These are phyloP conservation scores for Glycine latifolia DNA, from an alignment of 306 rosid species.

Conservation along the genomic window DNA sequence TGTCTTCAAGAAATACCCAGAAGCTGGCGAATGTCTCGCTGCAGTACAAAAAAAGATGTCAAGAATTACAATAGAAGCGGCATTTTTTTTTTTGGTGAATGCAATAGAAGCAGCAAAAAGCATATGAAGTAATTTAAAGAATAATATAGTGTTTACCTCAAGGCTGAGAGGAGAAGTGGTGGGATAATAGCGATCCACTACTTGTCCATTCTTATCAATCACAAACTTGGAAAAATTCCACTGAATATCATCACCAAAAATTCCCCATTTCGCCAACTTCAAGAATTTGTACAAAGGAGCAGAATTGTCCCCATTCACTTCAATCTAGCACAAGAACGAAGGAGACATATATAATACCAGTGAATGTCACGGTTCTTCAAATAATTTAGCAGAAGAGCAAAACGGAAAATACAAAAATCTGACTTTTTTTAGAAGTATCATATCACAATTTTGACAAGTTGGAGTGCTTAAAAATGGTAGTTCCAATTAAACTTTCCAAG, in stretches of 20 bases:
- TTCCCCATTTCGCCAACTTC: slow-evolving; percentile 72
- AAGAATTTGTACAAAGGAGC: slow-evolving; percentile 72
- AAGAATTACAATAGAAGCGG: background rate
- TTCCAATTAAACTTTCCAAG: too few relatives aligned
- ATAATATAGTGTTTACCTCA: slow-evolving; percentile 52
- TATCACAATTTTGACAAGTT: too few relatives aligned
- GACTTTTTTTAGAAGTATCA: too few relatives aligned
- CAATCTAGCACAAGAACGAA: slow-evolving; percentile 51
- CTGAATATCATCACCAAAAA: slow-evolving; percentile 72
- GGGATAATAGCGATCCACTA: slow-evolving; percentile 71
- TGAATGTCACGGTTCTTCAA: background rate
- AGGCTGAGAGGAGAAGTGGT: slow-evolving; percentile 75
- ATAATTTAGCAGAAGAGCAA: background rate
- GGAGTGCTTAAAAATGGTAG: too few relatives aligned
- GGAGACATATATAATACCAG: background rate
- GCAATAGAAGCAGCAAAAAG: background rate
- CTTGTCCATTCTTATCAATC: slow-evolving; percentile 68
- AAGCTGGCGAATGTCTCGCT: slow-evolving; percentile 66
- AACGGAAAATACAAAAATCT: too few relatives aligned
- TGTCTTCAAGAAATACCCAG: slow-evolving; percentile 50
- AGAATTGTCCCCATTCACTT: slow-evolving; percentile 72
- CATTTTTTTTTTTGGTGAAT: too few relatives aligned
- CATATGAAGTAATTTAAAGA: slow-evolving; percentile 2
- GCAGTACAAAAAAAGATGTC: slow-evolving; percentile 34
- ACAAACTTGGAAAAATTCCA: slow-evolving; percentile 85